These are phyloP conservation scores for Truncatella angustata DNA, from an alignment of 2,329 filamentous ascomycete genomes.

Conservation along the genomic window DNA sequence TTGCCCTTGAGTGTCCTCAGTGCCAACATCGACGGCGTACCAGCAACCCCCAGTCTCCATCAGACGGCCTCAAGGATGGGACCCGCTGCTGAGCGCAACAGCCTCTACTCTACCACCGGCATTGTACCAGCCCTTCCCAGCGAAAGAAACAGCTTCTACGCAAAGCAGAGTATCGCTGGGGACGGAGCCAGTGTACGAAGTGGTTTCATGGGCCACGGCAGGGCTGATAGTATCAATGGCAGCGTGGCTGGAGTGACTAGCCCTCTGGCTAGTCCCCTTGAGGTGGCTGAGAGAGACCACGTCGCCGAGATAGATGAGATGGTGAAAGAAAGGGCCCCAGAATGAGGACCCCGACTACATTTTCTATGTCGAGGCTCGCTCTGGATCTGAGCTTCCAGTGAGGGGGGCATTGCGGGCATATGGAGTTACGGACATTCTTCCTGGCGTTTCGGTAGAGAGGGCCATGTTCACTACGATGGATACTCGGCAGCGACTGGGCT, in stretches of 20 bases:
- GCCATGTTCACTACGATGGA: neutral
- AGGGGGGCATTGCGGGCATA: too few species aligned
- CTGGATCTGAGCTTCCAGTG: too few species aligned
- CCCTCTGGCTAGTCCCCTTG: slow-evolving; percentile 59
- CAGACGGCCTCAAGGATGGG: slow-evolving; percentile 39
- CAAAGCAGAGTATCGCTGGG: slow-evolving; percentile 53
- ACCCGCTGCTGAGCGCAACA: slow-evolving; percentile 63
- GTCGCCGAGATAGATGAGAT: slow-evolving; percentile 20
- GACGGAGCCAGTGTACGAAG: slow-evolving; percentile 79
- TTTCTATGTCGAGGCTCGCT: too few species aligned
- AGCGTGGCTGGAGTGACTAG: slow-evolving; percentile 65
- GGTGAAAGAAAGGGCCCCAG: too few species aligned
- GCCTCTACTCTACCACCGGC: slow-evolving; percentile 77
- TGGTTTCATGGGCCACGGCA: slow-evolving; percentile 71
- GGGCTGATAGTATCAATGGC: slow-evolving; percentile 78
- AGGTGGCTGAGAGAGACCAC: slow-evolving; percentile 35
- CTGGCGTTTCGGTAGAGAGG: neutral
- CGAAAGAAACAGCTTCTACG: slow-evolving; percentile 81
- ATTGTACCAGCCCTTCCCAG: slow-evolving; percentile 63
- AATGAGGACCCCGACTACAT: too few species aligned
- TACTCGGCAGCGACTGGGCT: neutral
- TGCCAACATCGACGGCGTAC: slow-evolving; percentile 59
- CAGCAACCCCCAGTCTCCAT: slow-evolving; percentile 51
- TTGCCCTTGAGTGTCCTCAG: slow-evolving; percentile 77
- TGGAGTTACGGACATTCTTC: neutral